Base-by-base conservation (phyloP, 73 alveolate genomes). In the Stentor coeruleus region DNA sequence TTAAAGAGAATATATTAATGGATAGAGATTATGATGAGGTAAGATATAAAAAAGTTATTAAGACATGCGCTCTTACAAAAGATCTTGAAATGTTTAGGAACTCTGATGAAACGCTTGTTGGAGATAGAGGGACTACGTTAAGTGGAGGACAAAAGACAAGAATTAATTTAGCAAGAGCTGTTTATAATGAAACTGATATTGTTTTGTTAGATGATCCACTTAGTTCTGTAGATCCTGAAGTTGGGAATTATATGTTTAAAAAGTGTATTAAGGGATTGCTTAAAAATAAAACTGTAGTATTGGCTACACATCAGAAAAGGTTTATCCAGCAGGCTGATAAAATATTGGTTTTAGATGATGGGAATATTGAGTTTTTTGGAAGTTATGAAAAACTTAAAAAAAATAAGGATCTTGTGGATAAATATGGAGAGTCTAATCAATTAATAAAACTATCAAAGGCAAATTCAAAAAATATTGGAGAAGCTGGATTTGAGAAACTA, bases 101-200 rank as follows among this genome's bases (percentile, higher is more conserved):
- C 6, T 97, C 96, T 58, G 99, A 94, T 89, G 81, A 49, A 76
- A 96, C 99, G 20, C 96, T 91, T 60, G 92, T 96, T 3, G 98
- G 98, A 38, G 99, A 96, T 85, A 94, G 91, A 83, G 99, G 99
- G 33, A 93, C 93, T 35, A 95, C 93, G 55, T 77, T 95, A 72
- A 86, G 96, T 86, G 99, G 99, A 28, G 99, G 99, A 0, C 96
- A 96, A 75, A 96, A 93, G 80, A 98, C 99, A 38, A 89, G 99
- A 89, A 91, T 96, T 2, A 86, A 96, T 57, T 80, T 96, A 6
- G 99, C 99, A 3, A 89, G 99, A 81, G 99, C 99, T n/a, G 92
- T 96, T 39, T 96, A 96, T 86, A 85, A 96, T 84, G 92, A 93
- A 74, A 73, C 86, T 58, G 97, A 94, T 81, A 89, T 95, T 59